Percentiles rank a stretch among this genome's conserved stretches.
phyloP scores from a whole-genome alignment of 1,284 basidiomycete genomes.

The Cryptococcus maquisensis region DNA sequence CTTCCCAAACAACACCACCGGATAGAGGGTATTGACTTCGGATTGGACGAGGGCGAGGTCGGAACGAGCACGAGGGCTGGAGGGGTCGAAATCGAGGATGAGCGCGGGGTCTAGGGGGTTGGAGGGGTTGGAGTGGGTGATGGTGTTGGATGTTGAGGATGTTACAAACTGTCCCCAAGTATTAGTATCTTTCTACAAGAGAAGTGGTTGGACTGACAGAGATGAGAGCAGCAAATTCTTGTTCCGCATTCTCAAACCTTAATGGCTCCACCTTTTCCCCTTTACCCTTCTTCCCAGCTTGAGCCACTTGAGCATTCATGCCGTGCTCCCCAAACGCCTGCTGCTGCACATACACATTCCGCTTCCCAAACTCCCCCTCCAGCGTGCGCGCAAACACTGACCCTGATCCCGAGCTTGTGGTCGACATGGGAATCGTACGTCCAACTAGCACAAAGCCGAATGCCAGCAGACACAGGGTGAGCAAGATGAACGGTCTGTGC shows the following conservation, averaged over 20 bases:
- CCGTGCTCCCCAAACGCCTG: too few species aligned
- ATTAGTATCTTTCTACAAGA: neutral
- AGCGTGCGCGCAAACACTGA: too few species aligned
- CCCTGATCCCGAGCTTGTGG: too few species aligned
- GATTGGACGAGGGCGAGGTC: constrained; percentile 42
- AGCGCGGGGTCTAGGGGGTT: constrained; percentile 68
- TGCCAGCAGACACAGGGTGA: constrained; percentile 27
- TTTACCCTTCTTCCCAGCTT: neutral
- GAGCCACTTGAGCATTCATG: too few species aligned
- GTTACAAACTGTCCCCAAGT: constrained; percentile 58
- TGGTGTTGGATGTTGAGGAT: constrained; percentile 69
- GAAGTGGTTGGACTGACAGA: constrained; percentile 40
- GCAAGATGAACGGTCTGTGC: constrained; percentile 28
- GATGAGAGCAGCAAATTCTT: constrained; percentile 74
- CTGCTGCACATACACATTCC: too few species aligned
- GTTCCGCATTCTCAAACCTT: constrained; percentile 34
- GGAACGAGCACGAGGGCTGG: constrained; percentile 54
- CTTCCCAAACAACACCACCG: constrained; percentile 72
- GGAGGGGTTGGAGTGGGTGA: constrained; percentile 65
- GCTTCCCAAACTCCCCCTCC: too few species aligned
- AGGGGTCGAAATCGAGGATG: constrained; percentile 76
- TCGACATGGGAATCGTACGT: too few species aligned
- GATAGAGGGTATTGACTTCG: constrained; percentile 65
- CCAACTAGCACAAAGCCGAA: constrained; percentile 24
- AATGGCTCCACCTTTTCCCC: neutral